These are phyloP conservation scores for Lagenidium sp. DNA, from an alignment of 352 stramenopile species.

Conservation along the genomic window DNA sequence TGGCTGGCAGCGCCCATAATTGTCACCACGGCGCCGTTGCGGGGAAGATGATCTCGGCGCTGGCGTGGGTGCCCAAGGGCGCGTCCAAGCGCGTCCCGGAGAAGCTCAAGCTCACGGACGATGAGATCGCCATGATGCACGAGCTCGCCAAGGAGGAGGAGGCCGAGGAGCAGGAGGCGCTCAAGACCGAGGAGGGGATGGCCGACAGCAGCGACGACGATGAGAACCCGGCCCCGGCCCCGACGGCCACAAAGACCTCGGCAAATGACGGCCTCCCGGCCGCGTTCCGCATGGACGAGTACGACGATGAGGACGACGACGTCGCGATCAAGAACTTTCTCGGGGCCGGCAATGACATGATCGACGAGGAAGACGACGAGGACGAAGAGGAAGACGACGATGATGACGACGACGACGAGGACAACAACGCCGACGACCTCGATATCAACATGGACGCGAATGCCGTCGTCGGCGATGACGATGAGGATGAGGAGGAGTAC, in stretches of 20 bases:
- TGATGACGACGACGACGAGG: constrained; percentile 28
- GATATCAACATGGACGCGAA: constrained; percentile 49
- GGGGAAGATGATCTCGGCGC: constrained; percentile 61
- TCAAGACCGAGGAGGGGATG: constrained; percentile 38
- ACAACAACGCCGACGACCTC: constrained; percentile 14
- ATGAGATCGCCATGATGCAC: constrained; percentile 76
- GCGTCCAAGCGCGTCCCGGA: constrained; percentile 59
- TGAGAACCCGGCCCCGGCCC: constrained; percentile 1
- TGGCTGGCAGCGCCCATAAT: too few species aligned
- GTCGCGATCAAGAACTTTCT: constrained; percentile 76
- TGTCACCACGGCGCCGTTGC: too few species aligned
- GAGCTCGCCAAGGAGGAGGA: constrained; percentile 68
- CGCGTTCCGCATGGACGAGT: constrained; percentile 84
- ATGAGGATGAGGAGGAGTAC: constrained; percentile 61
- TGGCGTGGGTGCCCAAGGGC: constrained; percentile 47
- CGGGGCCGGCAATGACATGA: constrained; percentile 20
- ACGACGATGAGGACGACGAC: constrained; percentile 83
- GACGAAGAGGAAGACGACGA: constrained; percentile 30
- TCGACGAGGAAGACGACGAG: constrained; percentile 26
- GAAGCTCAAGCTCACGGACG: constrained; percentile 80
- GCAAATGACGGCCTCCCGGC: constrained; percentile 37
- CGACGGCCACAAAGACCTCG: constrained; percentile 3
- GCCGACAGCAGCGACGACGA: constrained; percentile 27
- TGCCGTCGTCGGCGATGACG: constrained; percentile 37
- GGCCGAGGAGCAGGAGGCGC: constrained; percentile 41